Evolutionary conservation across 192 early-diverging fungal genomes (phyloP), one percentile per base, ranked within the genome.

Genomic region (Coemansia umbellata): DNA sequence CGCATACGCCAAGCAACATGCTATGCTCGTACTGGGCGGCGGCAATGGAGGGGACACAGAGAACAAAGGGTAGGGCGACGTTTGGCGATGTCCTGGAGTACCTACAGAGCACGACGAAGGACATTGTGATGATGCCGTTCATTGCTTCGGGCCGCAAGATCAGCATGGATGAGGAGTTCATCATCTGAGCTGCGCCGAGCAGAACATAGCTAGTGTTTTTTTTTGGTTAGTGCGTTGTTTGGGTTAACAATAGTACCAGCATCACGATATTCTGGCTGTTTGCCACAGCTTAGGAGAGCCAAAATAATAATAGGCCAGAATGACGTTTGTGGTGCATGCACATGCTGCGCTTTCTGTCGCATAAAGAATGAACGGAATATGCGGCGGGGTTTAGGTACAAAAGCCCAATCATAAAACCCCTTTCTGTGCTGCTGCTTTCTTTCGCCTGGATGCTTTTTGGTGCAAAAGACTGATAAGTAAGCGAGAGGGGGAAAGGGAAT

Each of bases 1-100:
- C 88, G 60, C 86, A 87, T n/a, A 72, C 79, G 24, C 71, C 71
- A 22, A 75, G 74, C 55, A 80, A 76, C 61, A 66, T 78, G 61
- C 77, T 81, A 30, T 81, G 83, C 39, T 83, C 80, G 18, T 87
- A 85, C 57, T 84, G 91, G 78, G 75, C 78, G 0, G 77, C 85
- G 40, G 87, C 85, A 13, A 69, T 89, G 43, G 68, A 87, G 30
- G 60, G 58, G 50, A 60, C 75, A 5, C 58, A 83, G 24, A 23
- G 33, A 47, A 15, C 66, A 8, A 60, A 62, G 55, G 37, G 64
- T 10, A 42, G 52, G 15, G 50, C 62, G 11, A 69, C 78, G 9
- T 80, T 80, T 58, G 74, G 69, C 35, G 65, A 85, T 2, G 51
- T 88, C 9, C 67, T 88, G 31, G 49, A 45, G 27, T 67, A 62